phyloP scores from a whole-genome alignment of 441 rosid species.

The Omphalea diandra region DNA sequence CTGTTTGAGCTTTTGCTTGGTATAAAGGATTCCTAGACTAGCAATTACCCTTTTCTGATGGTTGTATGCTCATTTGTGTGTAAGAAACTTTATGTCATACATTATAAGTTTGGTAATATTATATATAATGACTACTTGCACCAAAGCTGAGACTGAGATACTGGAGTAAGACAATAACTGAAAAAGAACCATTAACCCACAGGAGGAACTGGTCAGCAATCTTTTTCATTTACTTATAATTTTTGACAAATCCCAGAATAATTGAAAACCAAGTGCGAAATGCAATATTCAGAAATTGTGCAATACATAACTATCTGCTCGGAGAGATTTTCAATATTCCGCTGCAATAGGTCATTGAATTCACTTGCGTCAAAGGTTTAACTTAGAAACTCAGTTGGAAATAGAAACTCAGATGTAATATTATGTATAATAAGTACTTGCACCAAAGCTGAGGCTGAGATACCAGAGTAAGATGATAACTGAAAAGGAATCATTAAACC shows the following conservation, averaged over 20 bases:
- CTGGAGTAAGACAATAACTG: not conserved
- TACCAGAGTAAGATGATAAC: not conserved
- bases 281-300: not conserved
- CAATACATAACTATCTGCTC: not conserved
- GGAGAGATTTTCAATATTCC: too few relatives aligned
- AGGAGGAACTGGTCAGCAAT: not conserved
- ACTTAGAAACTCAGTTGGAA: too few relatives aligned
- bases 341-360: too few relatives aligned
- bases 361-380: too few relatives aligned
- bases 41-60: not conserved
- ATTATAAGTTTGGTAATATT: not conserved
- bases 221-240: too few relatives aligned
- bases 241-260: not conserved
- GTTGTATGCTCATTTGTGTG: not conserved
- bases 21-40: slow-evolving; percentile 9
- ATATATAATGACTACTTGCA: not conserved
- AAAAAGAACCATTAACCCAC: not conserved
- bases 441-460: not conserved
- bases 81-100: slow-evolving; percentile 5
- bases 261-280: not conserved
- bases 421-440: too few relatives aligned
- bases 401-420: too few relatives aligned
- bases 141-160: not conserved
- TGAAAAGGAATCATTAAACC: slow-evolving; percentile 1
- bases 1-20: not conserved